A percentile compares a stretch with the other conserved stretches of the same genome.
Evolutionary conservation across 805 yeast genomes (phyloP).

Genomic region (Yarrowia sp.): DNA sequence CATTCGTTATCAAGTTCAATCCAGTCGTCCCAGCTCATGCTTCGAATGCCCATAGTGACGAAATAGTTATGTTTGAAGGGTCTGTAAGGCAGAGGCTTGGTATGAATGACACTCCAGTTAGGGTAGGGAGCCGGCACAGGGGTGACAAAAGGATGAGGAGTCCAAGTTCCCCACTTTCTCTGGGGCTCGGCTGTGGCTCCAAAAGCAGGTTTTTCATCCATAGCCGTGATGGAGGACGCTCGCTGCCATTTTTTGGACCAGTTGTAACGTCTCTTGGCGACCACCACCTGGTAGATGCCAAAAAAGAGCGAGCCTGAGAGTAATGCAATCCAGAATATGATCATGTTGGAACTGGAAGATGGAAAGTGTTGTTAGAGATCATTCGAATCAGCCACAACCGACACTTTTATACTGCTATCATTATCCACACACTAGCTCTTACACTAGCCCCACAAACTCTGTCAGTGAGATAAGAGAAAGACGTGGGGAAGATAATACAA

Average conservation of each 20-base stretch:
- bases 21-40: slow-evolving; percentile 68
- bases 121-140: slow-evolving; percentile 25
- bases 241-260: slow-evolving; percentile 34
- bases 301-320: background rate
- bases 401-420: slow-evolving; percentile 14
- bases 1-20: slow-evolving; percentile 73
- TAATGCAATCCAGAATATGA: slow-evolving; percentile 4
- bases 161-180: slow-evolving; percentile 17
- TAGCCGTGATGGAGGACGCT: slow-evolving; percentile 14
- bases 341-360: background rate
- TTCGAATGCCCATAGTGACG: slow-evolving; percentile 73
- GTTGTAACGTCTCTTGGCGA: slow-evolving; percentile 19
- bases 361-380: background rate
- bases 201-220: slow-evolving; percentile 32
- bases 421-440: background rate
- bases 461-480: slow-evolving; percentile 5
- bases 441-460: slow-evolving; percentile 34
- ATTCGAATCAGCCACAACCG: slow-evolving; percentile 1
- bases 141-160: slow-evolving; percentile 17
- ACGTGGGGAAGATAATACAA: slow-evolving; percentile 6
- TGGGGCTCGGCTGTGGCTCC: background rate
- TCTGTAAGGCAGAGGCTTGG: slow-evolving; percentile 66
- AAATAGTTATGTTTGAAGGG: slow-evolving; percentile 71
- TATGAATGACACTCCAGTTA: slow-evolving; percentile 43
- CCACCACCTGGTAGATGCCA: background rate